Base-by-base conservation (phyloP, 177 flowering plant species). In the Telopea speciosissima region DNA sequence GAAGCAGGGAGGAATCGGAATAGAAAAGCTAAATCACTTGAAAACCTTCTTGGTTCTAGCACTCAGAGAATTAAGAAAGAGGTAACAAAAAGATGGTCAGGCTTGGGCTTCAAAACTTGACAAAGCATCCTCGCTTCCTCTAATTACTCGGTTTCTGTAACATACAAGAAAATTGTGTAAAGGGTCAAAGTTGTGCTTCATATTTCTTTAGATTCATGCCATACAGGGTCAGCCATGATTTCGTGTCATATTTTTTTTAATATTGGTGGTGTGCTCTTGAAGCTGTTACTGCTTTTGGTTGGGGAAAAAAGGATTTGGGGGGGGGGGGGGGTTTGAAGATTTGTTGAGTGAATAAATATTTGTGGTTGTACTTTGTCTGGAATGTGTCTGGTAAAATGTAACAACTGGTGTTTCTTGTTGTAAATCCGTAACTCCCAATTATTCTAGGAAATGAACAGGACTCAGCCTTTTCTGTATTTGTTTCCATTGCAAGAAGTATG, bases 41-140 rank as follows among this genome's bases (percentile, higher is more conserved):
- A 87, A 75, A 91, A 91, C 76, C 93, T 96, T 66, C 86, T 93
- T 9, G 99, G 86, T 73, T 94, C 91, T 16, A 88, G 76, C 72
- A 87, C 94, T 5, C 88, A 83, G 81, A 89, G 86, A 84, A 87
- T 85, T 56, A 93, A 91, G 84, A 95, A 92, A 82, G 99, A 96
- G 76, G 76, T 68, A 4, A 74, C 91, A 40, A 90, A 82, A 83
- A 91, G 88, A 73, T 93, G 99, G 99, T 81, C 90, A 19, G 85
- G 90, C 17, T 84, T 90, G 78, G 93, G 97, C 42, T 90, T 95
- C 73, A 86, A 86, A 81, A 84, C 81, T 77, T 93, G 76, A 91
- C 65, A 24, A 66, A 17, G 13, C 24, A 54, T 61, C 70, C 62
- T 24, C 71, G 77, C 28, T 23, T 64, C 24, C 62, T 31, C 36